Evolutionary conservation across 345 rosid species (phyloP).

Genomic region (Hibiscus tridactylites): DNA sequence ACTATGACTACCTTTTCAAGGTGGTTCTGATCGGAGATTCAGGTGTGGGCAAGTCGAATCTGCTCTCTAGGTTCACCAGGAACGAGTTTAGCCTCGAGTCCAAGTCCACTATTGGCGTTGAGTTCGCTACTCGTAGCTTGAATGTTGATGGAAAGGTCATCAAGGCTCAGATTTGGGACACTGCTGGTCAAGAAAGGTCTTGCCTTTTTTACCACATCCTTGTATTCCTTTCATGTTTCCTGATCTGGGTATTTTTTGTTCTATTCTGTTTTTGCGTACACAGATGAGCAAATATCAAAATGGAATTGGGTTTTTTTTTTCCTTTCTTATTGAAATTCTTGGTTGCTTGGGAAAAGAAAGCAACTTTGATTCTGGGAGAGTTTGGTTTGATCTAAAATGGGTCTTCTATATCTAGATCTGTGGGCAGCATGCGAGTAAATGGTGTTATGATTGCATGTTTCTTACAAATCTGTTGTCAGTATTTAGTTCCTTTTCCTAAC

Average conservation of each 20-base stretch:
- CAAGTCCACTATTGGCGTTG: conserved; percentile 88
- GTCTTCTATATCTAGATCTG: conserved; percentile 3
- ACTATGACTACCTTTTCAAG: conserved; percentile 89
- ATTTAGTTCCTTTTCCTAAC: not conserved
- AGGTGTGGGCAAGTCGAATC: conserved; percentile 88
- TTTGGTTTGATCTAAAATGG: conserved; percentile 2
- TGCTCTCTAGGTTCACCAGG: conserved; percentile 84
- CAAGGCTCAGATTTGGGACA: conserved; percentile 99
- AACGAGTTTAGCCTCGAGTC: conserved; percentile 93
- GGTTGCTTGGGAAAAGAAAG: not conserved
- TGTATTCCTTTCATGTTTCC: conserved; percentile 3
- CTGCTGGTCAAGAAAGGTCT: conserved; percentile 94
- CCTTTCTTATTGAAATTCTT: not conserved
- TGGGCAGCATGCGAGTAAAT: not conserved
- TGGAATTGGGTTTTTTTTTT: not conserved
- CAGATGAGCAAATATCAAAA: not conserved
- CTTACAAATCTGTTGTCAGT: not conserved
- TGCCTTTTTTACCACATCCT: not conserved
- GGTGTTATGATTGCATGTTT: not conserved
- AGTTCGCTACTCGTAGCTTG: conserved; percentile 95
- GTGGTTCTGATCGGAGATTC: conserved; percentile 88
- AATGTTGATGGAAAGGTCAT: conserved; percentile 71
- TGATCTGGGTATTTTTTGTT: conserved; percentile 14
- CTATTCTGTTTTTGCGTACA: not conserved
- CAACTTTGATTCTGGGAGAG: not conserved